Percentiles rank a stretch among this genome's conserved stretches.
Evolutionary conservation across 768 basidiomycete species (phyloP).

Genomic region (Hygrophorus pudorinus): DNA sequence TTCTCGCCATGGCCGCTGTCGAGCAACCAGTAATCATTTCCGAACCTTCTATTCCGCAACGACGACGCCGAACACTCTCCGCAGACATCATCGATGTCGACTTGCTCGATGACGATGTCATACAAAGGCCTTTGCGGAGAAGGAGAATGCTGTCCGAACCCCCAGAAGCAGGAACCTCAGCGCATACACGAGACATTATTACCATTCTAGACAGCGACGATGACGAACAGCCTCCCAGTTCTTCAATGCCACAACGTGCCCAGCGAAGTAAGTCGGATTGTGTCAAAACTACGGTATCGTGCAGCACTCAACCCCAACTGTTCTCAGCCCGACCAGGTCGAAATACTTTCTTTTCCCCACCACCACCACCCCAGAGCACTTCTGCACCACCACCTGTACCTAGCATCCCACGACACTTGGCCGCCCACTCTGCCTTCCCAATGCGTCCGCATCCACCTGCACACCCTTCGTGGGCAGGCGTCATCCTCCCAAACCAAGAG

Average conservation of each 20-base stretch:
- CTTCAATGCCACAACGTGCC: conserved; percentile 4
- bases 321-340: no score
- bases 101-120: conserved; percentile 19
- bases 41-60: background rate
- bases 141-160: background rate
- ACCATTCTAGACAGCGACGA: conserved; percentile 29
- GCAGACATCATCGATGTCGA: conserved; percentile 38
- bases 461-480: conserved; percentile 20
- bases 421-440: conserved; percentile 19
- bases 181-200: conserved; percentile 19
- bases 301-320: background rate
- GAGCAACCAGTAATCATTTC: background rate
- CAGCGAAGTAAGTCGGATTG: conserved; percentile 3
- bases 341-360: conserved; percentile 16
- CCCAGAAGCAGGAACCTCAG: conserved; percentile 3
- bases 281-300: background rate
- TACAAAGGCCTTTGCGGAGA: conserved; percentile 5
- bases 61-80: background rate
- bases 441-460: background rate
- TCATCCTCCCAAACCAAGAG: conserved; percentile 38
- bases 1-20: background rate
- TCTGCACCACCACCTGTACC: conserved; percentile 48
- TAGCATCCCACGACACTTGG: conserved; percentile 28
- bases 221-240: conserved; percentile 21
- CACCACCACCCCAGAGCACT: conserved; percentile 30